Percentiles rank a stretch among this genome's conserved stretches.
phyloP scores from a whole-genome alignment of 2,329 filamentous ascomycete species.

The Aspergillus novoparasiticus region DNA sequence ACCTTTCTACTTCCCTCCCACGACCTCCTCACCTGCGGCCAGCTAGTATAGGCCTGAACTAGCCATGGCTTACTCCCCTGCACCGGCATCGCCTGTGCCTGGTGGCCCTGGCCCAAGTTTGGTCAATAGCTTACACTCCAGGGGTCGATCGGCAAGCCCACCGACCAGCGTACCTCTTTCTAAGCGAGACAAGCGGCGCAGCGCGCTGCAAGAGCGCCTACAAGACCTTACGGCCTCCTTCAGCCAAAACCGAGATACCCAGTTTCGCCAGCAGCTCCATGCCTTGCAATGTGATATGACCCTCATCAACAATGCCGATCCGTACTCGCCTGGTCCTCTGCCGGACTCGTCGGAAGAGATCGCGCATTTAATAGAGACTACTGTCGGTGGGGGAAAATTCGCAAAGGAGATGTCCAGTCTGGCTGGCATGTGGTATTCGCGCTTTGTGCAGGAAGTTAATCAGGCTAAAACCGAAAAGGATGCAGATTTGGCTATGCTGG shows the following conservation, averaged over 20 bases:
- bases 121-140: conserved; percentile 24
- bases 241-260: conserved; percentile 75
- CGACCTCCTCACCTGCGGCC: conserved; percentile 9
- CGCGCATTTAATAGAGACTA: conserved; percentile 61
- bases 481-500: conserved; percentile 75
- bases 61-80: conserved; percentile 44
- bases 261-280: conserved; percentile 87
- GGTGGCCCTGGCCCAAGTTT: conserved; percentile 22
- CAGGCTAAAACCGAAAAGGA: conserved; percentile 86
- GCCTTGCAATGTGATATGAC: conserved; percentile 90
- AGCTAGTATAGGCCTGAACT: conserved; percentile 9
- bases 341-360: conserved; percentile 68
- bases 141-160: conserved; percentile 36
- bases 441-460: conserved; percentile 85
- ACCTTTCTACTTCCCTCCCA: conserved; percentile 8
- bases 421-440: conserved; percentile 78
- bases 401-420: conserved; percentile 68
- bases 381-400: conserved; percentile 59
- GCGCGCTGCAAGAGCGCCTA: conserved; percentile 78
- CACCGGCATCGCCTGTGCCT: conserved; percentile 34
- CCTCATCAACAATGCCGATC: conserved; percentile 81
- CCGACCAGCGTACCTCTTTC: conserved; percentile 55
- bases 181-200: conserved; percentile 88
- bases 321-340: conserved; percentile 72
- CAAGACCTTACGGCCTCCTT: conserved; percentile 76